Base-by-base conservation (phyloP, 495 filamentous ascomycete genomes). In the Cercophora samala region DNA sequence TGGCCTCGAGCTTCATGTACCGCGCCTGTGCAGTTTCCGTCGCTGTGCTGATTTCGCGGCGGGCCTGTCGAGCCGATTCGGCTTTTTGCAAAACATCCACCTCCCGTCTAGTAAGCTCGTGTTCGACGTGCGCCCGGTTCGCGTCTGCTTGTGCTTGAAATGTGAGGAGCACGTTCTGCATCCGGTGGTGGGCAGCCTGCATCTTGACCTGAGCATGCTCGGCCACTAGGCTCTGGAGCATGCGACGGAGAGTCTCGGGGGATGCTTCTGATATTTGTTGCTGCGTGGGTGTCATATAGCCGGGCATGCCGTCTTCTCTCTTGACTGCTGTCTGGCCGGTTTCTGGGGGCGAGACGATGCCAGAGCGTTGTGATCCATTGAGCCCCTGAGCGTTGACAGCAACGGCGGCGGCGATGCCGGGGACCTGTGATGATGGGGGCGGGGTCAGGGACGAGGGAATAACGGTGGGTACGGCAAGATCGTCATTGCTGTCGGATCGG, bases 111-210 rank as follows among this genome's bases (percentile, higher is more conserved):
- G 90, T 90, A 81, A 98, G 92, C 60, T 96, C 91, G 65, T 96
- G 91, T 77, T 99, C 95, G 13, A 98, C 95, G 46, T 88, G 91
- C 66, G 93, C 92, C 51, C 93, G 87, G 75, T 96, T 93, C 4
- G 91, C 84, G 24, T 93, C 90, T 75, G 97, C 93, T 29, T 89
- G 86, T 54, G 90, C 94, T 72, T 96, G 91, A 62, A 98, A 91
- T 60, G 84, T 88, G 23, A 97, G 85, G 67, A 99, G 84, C 71
- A 88, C 92, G 73, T 95, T 92, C 74, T 97, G 94, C 59, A 99
- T 79, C 73, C 95, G 96, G 81, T 96, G 90, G 74, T 99, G 95
- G 24, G 96, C 89, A 1, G 91, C 89, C 58, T 90, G 89, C 83
- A 92, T 91, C 60, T 92, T 91, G 61, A 94, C 85, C 32, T 78